Evolutionary conservation across 208 protist species (phyloP).

Genomic region (Entamoeba moshkovskii): DNA sequence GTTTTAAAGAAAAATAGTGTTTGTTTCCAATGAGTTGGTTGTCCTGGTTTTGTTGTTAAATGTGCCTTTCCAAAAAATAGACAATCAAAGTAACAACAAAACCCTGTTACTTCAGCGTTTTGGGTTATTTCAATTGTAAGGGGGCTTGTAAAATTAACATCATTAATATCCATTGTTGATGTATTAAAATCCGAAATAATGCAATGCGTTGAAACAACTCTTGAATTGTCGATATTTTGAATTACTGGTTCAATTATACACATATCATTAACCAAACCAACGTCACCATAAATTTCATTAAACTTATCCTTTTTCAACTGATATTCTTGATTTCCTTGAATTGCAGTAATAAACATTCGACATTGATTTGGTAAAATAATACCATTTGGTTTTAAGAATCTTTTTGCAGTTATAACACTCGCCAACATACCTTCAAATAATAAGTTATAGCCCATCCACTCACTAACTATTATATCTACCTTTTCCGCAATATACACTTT

Average conservation of each 20-base stretch:
- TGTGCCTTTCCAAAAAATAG: slow-evolving; percentile 42
- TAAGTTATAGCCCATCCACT: slow-evolving; percentile 91
- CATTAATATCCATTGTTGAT: neutral
- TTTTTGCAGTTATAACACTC: slow-evolving; percentile 72
- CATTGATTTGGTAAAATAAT: slow-evolving; percentile 57
- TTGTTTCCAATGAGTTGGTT: slow-evolving; percentile 78
- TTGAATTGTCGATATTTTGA: neutral
- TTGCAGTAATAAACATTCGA: neutral
- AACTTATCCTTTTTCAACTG: slow-evolving; percentile 54
- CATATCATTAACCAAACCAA: slow-evolving; percentile 59
- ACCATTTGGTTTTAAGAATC: slow-evolving; percentile 42
- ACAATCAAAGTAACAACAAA: neutral
- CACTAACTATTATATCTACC: slow-evolving; percentile 75
- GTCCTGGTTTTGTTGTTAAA: slow-evolving; percentile 38
- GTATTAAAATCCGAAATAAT: neutral
- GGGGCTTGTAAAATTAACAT: neutral
- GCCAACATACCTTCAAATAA: slow-evolving; percentile 84
- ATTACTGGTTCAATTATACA: neutral
- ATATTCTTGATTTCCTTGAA: neutral
- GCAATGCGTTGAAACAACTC: neutral
- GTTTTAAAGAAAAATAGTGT: slow-evolving; percentile 78
- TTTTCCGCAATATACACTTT: slow-evolving; percentile 50
- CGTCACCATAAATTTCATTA: slow-evolving; percentile 55
- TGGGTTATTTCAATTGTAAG: neutral
- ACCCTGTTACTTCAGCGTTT: neutral